Evolutionary conservation across 495 filamentous ascomycete species (phyloP), one percentile per base, ranked within the genome.

Genomic region (Bombardia bombarda): DNA sequence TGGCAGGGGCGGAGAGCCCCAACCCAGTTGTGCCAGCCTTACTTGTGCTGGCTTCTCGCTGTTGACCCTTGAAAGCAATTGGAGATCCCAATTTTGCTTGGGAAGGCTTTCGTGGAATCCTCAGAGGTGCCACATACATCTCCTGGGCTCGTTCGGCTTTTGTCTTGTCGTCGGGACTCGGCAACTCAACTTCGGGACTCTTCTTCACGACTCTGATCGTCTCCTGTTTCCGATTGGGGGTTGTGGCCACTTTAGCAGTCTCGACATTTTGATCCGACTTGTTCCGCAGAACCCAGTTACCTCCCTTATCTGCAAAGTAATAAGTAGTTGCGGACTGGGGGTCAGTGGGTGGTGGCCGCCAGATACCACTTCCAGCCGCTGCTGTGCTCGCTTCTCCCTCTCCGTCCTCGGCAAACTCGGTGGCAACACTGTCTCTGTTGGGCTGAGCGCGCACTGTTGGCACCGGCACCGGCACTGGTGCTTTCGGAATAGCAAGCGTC

Each of bases 321-420:
- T 58, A 53, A 1, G 64, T 56, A 2, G 58, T 57, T 10, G 65
- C 65, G 1, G 66, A 63, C 9, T 53, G 50, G 6, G 65, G 62
- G 23, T 64, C 62, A 4, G 45, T 55, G 16, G 59, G 51, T 10
- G 67, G 61, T 6, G 65, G 68, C 7, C 67, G 55, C 68, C 66
- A 70, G 24, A 68, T 53, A 3, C 43, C 51, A 25, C 56, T 50
- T 26, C 56, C 55, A 10, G 55, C n/a, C n/a, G n/a, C n/a, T n/a
- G n/a, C n/a, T n/a, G n/a, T n/a, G 40, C 10, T 55, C 53, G 4
- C 48, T 47, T 66, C 62, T 24, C 51, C 34, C 32, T 70, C 63
- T 9, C 62, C 67, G 46, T 73, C 70, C 35, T 65, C 72, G 7
- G 70, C 70, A 50, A 69, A 67, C 32, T 70, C 68, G 14, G 72